Percentiles rank a stretch among this genome's conserved stretches.
Evolutionary conservation across 129 eudicot species (phyloP).

Genomic region (Pulicaria dysenterica): DNA sequence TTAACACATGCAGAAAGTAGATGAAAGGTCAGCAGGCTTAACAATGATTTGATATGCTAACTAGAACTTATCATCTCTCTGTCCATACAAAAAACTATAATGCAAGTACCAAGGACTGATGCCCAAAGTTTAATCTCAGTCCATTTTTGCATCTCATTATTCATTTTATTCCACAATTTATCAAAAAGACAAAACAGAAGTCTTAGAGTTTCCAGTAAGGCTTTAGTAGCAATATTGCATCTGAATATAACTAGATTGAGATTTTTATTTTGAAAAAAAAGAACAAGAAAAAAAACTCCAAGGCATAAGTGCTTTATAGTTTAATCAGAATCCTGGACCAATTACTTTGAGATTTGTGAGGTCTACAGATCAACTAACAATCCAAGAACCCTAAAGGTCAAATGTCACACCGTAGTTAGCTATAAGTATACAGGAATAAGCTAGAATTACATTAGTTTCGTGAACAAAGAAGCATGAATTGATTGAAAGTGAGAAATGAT

Average conservation of each 20-base stretch:
- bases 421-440: neutral
- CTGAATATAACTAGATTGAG: constrained; percentile 4
- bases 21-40: constrained; percentile 7
- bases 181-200: neutral
- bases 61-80: neutral
- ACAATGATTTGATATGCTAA: constrained; percentile 7
- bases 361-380: neutral
- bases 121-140: neutral
- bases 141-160: neutral
- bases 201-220: neutral
- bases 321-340: constrained; percentile 11
- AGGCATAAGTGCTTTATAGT: neutral
- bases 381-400: constrained; percentile 24
- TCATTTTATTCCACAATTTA: neutral
- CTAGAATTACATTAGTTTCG: neutral
- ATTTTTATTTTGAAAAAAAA: neutral
- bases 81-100: neutral
- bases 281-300: neutral
- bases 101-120: constrained; percentile 20
- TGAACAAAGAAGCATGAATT: constrained; percentile 3
- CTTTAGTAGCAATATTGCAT: constrained; percentile 15
- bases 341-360: constrained; percentile 5
- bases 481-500: neutral
- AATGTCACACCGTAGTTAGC: constrained; percentile 6
- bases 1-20: neutral